Evolutionary conservation across 2,329 filamentous ascomycete species (phyloP).

Genomic region (Arthrobotrys musiformis): DNA sequence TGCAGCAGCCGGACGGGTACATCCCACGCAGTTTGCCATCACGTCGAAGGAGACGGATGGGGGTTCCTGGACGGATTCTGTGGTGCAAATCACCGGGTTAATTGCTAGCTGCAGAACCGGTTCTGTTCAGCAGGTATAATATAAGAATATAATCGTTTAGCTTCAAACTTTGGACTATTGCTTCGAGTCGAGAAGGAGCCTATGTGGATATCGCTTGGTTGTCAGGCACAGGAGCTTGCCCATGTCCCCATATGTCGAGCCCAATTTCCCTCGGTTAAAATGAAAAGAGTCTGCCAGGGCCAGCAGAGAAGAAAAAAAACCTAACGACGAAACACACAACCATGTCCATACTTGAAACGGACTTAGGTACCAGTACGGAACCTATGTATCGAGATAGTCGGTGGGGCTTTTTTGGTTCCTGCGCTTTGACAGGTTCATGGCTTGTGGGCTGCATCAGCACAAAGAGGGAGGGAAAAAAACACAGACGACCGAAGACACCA

Average conservation of each 20-base stretch:
- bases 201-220: constrained; percentile 27
- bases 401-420: constrained; percentile 57
- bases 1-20: constrained; percentile 35
- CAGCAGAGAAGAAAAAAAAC: constrained; percentile 22
- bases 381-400: constrained; percentile 41
- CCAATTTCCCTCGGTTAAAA: constrained; percentile 56
- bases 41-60: constrained; percentile 21
- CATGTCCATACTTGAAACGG: constrained; percentile 55
- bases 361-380: constrained; percentile 39
- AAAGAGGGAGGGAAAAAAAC: too few relatives aligned
- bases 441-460: constrained; percentile 48
- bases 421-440: constrained; percentile 54
- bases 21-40: constrained; percentile 47
- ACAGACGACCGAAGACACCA: constrained; percentile 16
- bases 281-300: constrained; percentile 51
- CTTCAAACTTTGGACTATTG: constrained; percentile 47
- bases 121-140: constrained; percentile 30
- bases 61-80: constrained; percentile 5
- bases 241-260: constrained; percentile 25
- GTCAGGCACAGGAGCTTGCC: constrained; percentile 11
- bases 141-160: constrained; percentile 51
- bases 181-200: constrained; percentile 19
- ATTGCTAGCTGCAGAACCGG: constrained; percentile 52
- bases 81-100: constrained; percentile 43
- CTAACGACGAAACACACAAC: constrained; percentile 53